phyloP scores from a whole-genome alignment of 2,329 filamentous ascomycete species.

The Beauveria sp. region DNA sequence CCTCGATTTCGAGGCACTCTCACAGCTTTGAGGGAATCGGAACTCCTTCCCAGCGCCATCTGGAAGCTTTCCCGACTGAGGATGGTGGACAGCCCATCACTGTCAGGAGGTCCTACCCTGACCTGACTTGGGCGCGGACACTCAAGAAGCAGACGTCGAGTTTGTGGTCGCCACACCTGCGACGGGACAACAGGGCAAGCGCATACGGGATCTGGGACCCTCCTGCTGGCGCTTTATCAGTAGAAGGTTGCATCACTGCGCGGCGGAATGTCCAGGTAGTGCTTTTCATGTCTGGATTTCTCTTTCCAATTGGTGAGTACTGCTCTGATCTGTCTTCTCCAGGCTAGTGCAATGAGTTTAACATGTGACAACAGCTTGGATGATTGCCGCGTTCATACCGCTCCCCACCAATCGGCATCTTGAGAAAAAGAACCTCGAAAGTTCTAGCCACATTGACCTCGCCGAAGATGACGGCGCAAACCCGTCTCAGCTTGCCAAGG shows the following conservation, averaged over 20 bases:
- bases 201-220: slow-evolving; percentile 63
- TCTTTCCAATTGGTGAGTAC: slow-evolving; percentile 62
- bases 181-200: slow-evolving; percentile 51
- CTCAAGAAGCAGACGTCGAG: slow-evolving; percentile 46
- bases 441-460: slow-evolving; percentile 31
- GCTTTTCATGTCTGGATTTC: slow-evolving; percentile 68
- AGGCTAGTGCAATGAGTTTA: background rate
- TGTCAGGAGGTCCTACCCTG: slow-evolving; percentile 1
- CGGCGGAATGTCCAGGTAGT: slow-evolving; percentile 67
- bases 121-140: slow-evolving; percentile 16
- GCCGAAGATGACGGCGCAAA: slow-evolving; percentile 25
- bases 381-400: slow-evolving; percentile 67
- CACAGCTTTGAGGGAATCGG: slow-evolving; percentile 42
- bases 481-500: slow-evolving; percentile 30
- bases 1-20: slow-evolving; percentile 39
- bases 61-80: slow-evolving; percentile 24
- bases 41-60: slow-evolving; percentile 36
- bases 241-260: slow-evolving; percentile 52
- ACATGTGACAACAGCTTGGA: slow-evolving; percentile 53
- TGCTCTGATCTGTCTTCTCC: background rate
- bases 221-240: slow-evolving; percentile 59
- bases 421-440: slow-evolving; percentile 41
- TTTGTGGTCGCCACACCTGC: slow-evolving; percentile 68
- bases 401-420: slow-evolving; percentile 51
- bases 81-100: background rate